Evolutionary conservation across 192 early-diverging fungal genomes (phyloP), one percentile per base, ranked within the genome.

Genomic region (Backusella sp.): DNA sequence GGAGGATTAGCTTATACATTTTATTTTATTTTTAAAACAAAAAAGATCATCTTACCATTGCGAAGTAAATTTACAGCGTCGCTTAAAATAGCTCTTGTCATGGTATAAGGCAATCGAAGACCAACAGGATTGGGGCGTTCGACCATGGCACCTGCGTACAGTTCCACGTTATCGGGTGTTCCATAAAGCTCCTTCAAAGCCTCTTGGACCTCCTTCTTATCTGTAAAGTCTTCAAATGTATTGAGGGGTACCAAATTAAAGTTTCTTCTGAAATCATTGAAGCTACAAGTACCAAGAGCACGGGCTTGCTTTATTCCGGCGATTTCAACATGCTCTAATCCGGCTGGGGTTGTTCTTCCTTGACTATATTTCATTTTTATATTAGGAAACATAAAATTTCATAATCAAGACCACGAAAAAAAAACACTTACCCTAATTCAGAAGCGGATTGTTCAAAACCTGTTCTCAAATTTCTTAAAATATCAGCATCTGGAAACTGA

Each of bases 51-150:
- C 34, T 72, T 76, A 80, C 79, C 79, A 59, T 87, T 86, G 30
- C 84, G 72, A 34, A 88, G 56, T 3, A 88, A 77, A 36, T 88
- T 83, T 17, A 82, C 67, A 4, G 86, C 86, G 74, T 88, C 86
- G 32, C 75, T 76, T 6, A 88, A 42, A 74, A 88, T 88, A 23
- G 81, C 82, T n/a, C 86, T 69, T 0, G 78, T 72, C 44, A 78
- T 74, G 15, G 86, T 84, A 53, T 81, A 87, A 8, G 84, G 84
- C 41, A 88, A 72, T n/a, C 74, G 62, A 41, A 88, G 42, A n/a
- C 83, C 87, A n/a, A 73, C 73, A 15, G 70, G 73, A 46, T 84
- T 87, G 19, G 76, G 59, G 11, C 77, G 78, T 70, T 88, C 86
- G 14, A 79, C 68, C 26, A 86, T 78, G 12, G 86, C 21, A 12